Evolutionary conservation across 106 monocot genomes (phyloP), one percentile per base, ranked within the genome.

Genomic region (Dendrobium catenatum): DNA sequence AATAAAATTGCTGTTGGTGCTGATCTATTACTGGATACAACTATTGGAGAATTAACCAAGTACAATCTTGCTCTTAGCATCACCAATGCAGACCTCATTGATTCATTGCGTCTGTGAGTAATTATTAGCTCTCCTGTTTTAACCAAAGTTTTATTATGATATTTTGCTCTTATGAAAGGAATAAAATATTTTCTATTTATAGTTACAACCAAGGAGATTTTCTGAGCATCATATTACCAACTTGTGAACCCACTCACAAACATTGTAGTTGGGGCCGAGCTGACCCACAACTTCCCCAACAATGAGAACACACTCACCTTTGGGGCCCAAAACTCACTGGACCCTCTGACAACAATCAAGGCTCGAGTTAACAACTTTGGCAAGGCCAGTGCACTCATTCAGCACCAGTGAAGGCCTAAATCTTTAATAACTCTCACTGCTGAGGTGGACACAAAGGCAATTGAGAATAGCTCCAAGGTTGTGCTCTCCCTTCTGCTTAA

Each of bases 331-430:
- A 92, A 97, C 24, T 81, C 90, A 6, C 73, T 97, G 13, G 92
- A 97, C 79, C 92, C 85, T 20, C 79, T 87, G 15, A 97, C 96
- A 7, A 68, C 79, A 0, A 90, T 97, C 3, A 97, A 97, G 83
- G 89, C 88, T 40, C 94, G 96, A 19, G 22, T 97, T 78, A 94
- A 97, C 88, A 97, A 90, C 83, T 86, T 82, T 54, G 96, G 96
- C 79, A 94, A 86, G 82, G 94, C 90, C 51, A 88, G 84, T 58
- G 94, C 89, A 5, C 92, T 97, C 56, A 77, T 97, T 80, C 96
- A 97, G 88, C 94, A 97, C 44, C 86, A 90, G 73, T 97, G 92
- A 90, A 87, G 85, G 77, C 94, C 92, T n/a, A 94, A 94, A 29
- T 94, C 96, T 18, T 79, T 97, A 55, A 24, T 97, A 78, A 92